Base-by-base conservation (phyloP, 495 filamentous ascomycete genomes). In the Penicillium flavigenum region DNA sequence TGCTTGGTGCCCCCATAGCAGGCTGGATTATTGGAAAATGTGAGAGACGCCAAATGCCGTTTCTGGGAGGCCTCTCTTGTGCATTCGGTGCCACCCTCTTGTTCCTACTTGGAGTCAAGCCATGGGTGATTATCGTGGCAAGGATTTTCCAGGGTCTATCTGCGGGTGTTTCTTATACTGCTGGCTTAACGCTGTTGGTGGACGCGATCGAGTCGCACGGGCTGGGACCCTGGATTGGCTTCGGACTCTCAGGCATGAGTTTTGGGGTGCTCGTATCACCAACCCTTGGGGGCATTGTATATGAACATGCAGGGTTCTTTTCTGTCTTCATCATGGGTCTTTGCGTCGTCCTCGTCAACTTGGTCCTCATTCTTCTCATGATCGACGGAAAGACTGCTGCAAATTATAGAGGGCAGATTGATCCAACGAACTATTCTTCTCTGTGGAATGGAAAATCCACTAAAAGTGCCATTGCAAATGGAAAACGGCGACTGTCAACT, bases 141-240 rank as follows among this genome's bases (percentile, higher is more conserved):
- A 55, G 52, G 11, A 39, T 47, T 11, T 39, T 55, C 16, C 43
- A 55, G 20, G 52, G 52, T 38, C 43, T 55, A 20, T 55, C 52
- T 46, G 52, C 52, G 31, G 31, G 43, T 4, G 52, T 55, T 12
- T 32, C 47, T 9, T 55, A 55, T 1, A 55, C 52, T 38, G 52
- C 52, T 12, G 52, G 52, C 8, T n/a, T 55, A 22, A 55, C 52
- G 31, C 52, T 55, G 52, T 29, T 55, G 19, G 52, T 55, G 20
- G 44, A 55, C 20, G 39, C 52, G 43, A 55, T 55, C n/a, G 52
- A 55, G 52, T 55, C 52, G 20, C 43, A 55, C 43, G 52, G 47
- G 44, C 52, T 55, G 32, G 52, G 52, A 29, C 43, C 52, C 43
- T 55, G 52, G 52, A 47, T 55, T 47, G 43, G 52, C 20, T 55